Percentiles rank a stretch among this genome's conserved stretches.
phyloP scores from a whole-genome alignment of 345 rosid genomes.

The Sisymbrium irio region DNA sequence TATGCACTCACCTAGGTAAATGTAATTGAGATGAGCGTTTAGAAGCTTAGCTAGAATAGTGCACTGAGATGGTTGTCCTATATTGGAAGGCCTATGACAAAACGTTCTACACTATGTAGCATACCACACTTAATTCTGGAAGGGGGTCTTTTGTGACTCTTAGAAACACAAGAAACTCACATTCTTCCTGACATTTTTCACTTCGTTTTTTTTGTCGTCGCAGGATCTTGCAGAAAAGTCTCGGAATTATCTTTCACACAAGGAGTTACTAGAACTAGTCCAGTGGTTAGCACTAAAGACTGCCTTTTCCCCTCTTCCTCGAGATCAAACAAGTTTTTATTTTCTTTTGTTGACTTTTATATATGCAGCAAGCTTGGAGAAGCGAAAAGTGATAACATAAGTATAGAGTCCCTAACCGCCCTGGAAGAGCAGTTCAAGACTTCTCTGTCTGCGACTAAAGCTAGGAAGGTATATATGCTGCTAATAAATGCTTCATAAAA shows the following conservation, averaged over 20 bases:
- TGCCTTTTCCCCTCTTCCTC: not conserved
- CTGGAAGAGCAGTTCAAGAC: slow-evolving; percentile 22
- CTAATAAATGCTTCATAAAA: not conserved
- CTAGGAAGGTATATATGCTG: slow-evolving; percentile 30
- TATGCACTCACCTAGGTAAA: too few species aligned
- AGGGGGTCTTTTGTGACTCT: too few species aligned
- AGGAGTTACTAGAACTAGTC: slow-evolving; percentile 20
- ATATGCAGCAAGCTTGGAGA: slow-evolving; percentile 29
- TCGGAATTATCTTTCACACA: slow-evolving; percentile 3
- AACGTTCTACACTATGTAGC: not conserved
- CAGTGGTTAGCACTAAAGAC: slow-evolving; percentile 19
- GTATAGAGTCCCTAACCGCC: slow-evolving; percentile 5
- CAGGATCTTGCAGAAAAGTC: not conserved
- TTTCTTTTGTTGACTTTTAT: not conserved
- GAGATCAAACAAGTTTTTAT: too few species aligned
- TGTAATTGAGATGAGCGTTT: too few species aligned
- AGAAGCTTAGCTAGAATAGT: not conserved
- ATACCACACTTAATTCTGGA: not conserved
- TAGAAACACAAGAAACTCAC: not conserved
- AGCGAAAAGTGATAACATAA: not conserved
- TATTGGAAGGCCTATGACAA: not conserved
- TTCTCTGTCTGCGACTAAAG: slow-evolving; percentile 29
- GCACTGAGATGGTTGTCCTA: not conserved
- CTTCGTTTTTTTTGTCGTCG: not conserved
- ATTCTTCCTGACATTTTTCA: not conserved